A percentile compares a stretch with the other conserved stretches of the same genome.
phyloP scores from a whole-genome alignment of 2,329 filamentous ascomycete species.

The Penicillium occitanis region DNA sequence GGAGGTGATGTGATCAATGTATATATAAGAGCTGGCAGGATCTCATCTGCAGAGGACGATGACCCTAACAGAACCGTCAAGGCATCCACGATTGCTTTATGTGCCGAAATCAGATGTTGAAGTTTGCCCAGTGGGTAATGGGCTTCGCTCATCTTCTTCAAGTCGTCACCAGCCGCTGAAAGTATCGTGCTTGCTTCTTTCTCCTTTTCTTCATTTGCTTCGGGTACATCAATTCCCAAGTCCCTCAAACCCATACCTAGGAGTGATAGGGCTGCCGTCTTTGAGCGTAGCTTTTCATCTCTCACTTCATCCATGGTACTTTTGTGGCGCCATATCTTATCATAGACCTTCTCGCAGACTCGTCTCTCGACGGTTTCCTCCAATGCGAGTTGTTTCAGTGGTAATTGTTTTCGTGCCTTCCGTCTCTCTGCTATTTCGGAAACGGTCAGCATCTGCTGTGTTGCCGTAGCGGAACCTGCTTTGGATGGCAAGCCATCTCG shows the following conservation, averaged over 20 bases:
- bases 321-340: slow-evolving; percentile 84
- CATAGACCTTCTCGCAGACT: slow-evolving; percentile 81
- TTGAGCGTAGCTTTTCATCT: slow-evolving; percentile 91
- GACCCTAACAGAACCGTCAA: slow-evolving; percentile 65
- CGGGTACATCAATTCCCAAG: slow-evolving; percentile 72
- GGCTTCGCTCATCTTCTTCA: slow-evolving; percentile 81
- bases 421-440: slow-evolving; percentile 80
- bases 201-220: slow-evolving; percentile 58
- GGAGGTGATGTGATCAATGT: slow-evolving; percentile 87
- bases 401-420: slow-evolving; percentile 72
- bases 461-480: slow-evolving; percentile 52
- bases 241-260: slow-evolving; percentile 88
- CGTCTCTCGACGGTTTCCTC: slow-evolving; percentile 91
- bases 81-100: slow-evolving; percentile 93
- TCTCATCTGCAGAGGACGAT: slow-evolving; percentile 89
- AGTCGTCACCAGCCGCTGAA: slow-evolving; percentile 66
- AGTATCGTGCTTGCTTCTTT: slow-evolving; percentile 72
- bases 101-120: slow-evolving; percentile 79
- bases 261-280: slow-evolving; percentile 84
- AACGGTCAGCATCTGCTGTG: slow-evolving; percentile 95
- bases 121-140: slow-evolving; percentile 89
- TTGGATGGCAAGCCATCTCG: slow-evolving; percentile 60
- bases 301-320: slow-evolving; percentile 91
- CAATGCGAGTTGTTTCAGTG: slow-evolving; percentile 71
- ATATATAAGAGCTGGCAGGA: slow-evolving; percentile 95